These are phyloP conservation scores for Tinospora cordifolia DNA, from an alignment of 164 flowering plant species.

Conservation along the genomic window DNA sequence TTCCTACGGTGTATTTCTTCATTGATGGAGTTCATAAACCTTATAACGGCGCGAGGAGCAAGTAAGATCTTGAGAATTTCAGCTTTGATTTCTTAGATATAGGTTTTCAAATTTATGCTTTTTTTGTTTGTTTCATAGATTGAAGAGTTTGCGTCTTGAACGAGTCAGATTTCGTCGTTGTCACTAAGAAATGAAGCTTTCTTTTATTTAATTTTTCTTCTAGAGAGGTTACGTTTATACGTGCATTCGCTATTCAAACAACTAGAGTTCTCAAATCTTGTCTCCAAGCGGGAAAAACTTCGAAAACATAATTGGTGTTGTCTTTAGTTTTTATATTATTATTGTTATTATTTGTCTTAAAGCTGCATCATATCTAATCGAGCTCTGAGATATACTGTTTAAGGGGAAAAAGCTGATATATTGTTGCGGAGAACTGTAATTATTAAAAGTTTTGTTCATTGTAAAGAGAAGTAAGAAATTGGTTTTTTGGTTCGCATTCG, in stretches of 20 bases:
- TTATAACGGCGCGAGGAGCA: slow-evolving; percentile 60
- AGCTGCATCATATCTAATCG: too few relatives aligned
- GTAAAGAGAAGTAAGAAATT: not conserved
- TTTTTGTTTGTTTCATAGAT: too few relatives aligned
- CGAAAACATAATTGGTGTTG: too few relatives aligned
- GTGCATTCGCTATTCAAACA: too few relatives aligned
- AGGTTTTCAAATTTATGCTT: not conserved
- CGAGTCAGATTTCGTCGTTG: not conserved
- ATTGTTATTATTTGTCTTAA: too few relatives aligned
- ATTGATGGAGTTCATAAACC: slow-evolving; percentile 75
- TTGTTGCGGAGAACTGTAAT: not conserved
- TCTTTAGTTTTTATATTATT: too few relatives aligned
- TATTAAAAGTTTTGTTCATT: not conserved
- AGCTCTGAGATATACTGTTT: too few relatives aligned
- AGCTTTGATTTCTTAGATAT: not conserved
- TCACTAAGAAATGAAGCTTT: not conserved
- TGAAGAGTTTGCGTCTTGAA: too few relatives aligned
- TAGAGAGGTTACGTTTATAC: too few relatives aligned
- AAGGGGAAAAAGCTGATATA: too few relatives aligned
- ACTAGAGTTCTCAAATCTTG: not conserved
- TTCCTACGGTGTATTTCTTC: slow-evolving; percentile 79
- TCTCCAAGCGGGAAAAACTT: not conserved
- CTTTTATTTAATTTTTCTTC: too few relatives aligned
- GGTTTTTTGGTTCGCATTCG: not conserved
- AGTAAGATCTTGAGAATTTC: slow-evolving; percentile 30